Evolutionary conservation across 2,329 filamentous ascomycete genomes (phyloP).

Genomic region (Diaporthe capsici): DNA sequence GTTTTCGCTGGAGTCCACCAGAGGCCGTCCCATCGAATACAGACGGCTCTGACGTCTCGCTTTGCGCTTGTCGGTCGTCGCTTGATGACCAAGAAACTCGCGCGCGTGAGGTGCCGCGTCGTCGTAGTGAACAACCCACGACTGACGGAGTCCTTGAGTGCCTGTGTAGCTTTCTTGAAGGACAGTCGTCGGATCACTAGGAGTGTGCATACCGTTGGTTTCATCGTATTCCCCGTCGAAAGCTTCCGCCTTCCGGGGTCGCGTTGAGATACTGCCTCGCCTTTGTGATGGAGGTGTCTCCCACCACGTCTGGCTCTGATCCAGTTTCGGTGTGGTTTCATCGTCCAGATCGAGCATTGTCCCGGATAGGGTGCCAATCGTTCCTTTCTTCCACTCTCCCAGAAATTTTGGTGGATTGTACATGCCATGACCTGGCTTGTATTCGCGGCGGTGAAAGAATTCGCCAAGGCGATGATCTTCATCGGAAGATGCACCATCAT

Average conservation of each 20-base stretch:
- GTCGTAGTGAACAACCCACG: conserved; percentile 32
- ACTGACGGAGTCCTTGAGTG: conserved; percentile 22
- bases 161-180: not conserved
- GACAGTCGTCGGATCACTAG: not conserved
- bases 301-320: conserved; percentile 78
- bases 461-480: conserved; percentile 53
- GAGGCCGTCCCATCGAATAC: conserved; percentile 35
- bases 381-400: conserved; percentile 81
- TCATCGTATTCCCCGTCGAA: conserved; percentile 80
- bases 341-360: conserved; percentile 72
- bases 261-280: conserved; percentile 61
- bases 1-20: conserved; percentile 1
- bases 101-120: conserved; percentile 29
- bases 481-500: conserved; percentile 47
- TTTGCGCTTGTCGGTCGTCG: conserved; percentile 37
- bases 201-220: conserved; percentile 62
- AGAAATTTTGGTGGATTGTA: conserved; percentile 74
- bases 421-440: conserved; percentile 65
- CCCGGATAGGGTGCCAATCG: conserved; percentile 71
- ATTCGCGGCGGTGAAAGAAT: conserved; percentile 58
- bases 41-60: conserved; percentile 39
- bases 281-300: conserved; percentile 68
- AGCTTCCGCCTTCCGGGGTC: conserved; percentile 70
- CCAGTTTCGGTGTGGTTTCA: conserved; percentile 49
- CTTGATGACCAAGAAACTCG: conserved; percentile 32